Conservation (phyloP, 2,329 filamentous ascomycete species). For the Aspergillus udagawae region DNA sequence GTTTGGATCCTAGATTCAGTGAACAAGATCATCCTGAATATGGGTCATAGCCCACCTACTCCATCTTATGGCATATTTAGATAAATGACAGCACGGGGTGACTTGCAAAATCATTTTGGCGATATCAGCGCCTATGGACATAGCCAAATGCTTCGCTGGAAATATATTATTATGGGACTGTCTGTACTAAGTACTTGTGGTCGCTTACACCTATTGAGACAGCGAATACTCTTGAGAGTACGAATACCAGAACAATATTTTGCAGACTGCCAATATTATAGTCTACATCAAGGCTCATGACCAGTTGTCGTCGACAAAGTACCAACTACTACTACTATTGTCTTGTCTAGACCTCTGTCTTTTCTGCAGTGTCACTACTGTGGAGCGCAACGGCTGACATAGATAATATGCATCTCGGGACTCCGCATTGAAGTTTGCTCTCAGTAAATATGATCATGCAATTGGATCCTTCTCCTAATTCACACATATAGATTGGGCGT, state of each 20-base stretch:
- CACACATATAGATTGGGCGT: background rate
- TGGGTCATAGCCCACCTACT: constrained; percentile 11
- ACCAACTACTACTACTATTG: background rate
- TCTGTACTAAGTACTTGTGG: background rate
- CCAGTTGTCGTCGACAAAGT: background rate
- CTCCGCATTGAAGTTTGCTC: background rate
- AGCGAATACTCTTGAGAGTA: background rate
- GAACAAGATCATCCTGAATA: constrained; percentile 12
- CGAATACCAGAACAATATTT: background rate
- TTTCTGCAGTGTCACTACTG: background rate
- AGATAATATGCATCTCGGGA: too few relatives aligned
- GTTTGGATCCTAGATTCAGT: constrained; percentile 2
- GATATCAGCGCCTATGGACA: background rate
- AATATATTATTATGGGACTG: background rate
- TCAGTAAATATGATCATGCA: background rate
- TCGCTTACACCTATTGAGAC: background rate
- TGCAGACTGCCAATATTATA: background rate
- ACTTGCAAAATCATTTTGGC: background rate
- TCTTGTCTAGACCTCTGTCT: background rate
- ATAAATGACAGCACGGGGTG: background rate
- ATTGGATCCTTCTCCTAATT: background rate
- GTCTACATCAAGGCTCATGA: background rate
- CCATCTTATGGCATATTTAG: background rate
- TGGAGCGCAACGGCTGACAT: background rate
- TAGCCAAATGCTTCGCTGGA: background rate